These are phyloP conservation scores for Solanum megistacrolobum DNA, from an alignment of 257 asterid species.

Conservation along the genomic window DNA sequence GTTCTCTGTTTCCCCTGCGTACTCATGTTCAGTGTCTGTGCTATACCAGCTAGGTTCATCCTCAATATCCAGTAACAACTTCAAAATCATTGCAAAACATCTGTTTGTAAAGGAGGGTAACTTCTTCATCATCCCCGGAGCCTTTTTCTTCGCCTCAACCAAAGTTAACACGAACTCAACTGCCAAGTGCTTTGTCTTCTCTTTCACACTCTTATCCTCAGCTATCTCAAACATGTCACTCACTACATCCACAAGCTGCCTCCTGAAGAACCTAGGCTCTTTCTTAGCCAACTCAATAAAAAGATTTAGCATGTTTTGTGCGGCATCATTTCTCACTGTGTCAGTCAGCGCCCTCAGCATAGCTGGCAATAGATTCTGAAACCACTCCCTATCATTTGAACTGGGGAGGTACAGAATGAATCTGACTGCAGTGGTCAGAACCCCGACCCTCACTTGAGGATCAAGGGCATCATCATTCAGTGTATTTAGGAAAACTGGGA, in stretches of 20 bases:
- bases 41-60: slow-evolving; percentile 40
- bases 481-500: background rate
- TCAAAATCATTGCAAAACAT: background rate
- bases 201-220: background rate
- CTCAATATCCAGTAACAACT: slow-evolving; percentile 35
- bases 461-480: background rate
- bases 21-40: too few relatives aligned
- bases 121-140: background rate
- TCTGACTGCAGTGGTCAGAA: background rate
- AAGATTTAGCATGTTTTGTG: slow-evolving; percentile 23
- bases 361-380: slow-evolving; percentile 73
- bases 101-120: background rate
- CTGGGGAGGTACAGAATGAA: slow-evolving; percentile 24
- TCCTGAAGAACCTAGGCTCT: slow-evolving; percentile 73
- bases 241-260: slow-evolving; percentile 43
- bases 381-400: slow-evolving; percentile 66
- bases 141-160: background rate
- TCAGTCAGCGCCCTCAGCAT: slow-evolving; percentile 89
- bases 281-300: slow-evolving; percentile 65
- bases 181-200: background rate
- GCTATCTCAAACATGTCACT: background rate
- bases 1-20: slow-evolving; percentile 4
- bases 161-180: background rate
- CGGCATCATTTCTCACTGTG: slow-evolving; percentile 41
- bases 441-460: background rate